Base-by-base conservation (phyloP, 2,329 filamentous ascomycete species). In the Trichophyton schoenleinii region DNA sequence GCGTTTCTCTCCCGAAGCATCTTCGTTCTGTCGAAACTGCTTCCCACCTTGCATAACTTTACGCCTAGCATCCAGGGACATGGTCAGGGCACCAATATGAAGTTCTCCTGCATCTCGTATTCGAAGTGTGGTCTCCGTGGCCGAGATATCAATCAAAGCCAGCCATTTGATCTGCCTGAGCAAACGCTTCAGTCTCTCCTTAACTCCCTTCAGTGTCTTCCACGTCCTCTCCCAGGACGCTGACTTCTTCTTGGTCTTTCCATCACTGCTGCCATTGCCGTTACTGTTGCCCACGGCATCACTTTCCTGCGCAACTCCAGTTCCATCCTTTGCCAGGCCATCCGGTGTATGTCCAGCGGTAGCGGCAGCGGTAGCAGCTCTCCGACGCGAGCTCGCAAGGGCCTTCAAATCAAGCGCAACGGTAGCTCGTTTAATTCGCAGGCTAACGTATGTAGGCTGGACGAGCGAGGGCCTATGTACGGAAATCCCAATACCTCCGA, bases 391-490 rank as follows among this genome's bases (percentile, higher is more conserved):
- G 41, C 41, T 41, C 13, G 69, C 69, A 58, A 74, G 57, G 28
- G 84, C 81, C 63, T 83, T 81, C 53, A 91, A 78, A 70, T 99
- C 89, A 49, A 97, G 73, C 0, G 89, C 95, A 58, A 99, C 81
- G 58, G 86, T 88, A 58, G 96, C 79, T 71, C 96, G 94, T 68
- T 85, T 89, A 63, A 99, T 76, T 7, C 94, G 88, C 58, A 99
- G 80, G 72, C 91, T 97, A 68, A 96, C 79, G 91, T 92, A 97
- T 64, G 95, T 97, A 52, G 94, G 94, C 73, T 97, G 91, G 55
- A 92, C 90, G 75, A 99, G 97, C 4, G 94, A 97, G 11, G 94
- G 94, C 3, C 91, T 86, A 75, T 99, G 94, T 65, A 97, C 75
- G 62, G 89, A 87, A 68, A 99, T 80, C 52, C 94, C 91, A 59